Base-by-base conservation (phyloP, 2,329 filamentous ascomycete genomes). In the Neonectria faginata region DNA sequence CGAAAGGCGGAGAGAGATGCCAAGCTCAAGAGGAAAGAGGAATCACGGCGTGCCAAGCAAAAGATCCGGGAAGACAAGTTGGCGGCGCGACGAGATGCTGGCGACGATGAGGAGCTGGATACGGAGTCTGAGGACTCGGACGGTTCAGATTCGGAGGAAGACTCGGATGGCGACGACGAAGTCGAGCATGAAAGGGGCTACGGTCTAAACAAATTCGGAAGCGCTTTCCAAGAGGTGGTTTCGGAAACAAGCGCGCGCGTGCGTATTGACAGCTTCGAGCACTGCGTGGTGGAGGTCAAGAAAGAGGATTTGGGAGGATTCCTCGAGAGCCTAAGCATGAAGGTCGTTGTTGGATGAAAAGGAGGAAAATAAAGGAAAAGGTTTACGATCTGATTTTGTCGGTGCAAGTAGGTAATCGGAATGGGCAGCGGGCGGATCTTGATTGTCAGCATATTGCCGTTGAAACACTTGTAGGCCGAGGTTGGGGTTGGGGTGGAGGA, bases 271-370 rank as follows among this genome's bases (percentile, higher is more conserved):
- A 97, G 92, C 78, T 99, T 99, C 75, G 96, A 99, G 80, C 93
- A 97, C 78, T 97, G 93, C 74, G 96, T 98, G 8, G 94, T 98
- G 51, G 96, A 99, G 78, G 95, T 99, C n/a, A 91, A 91, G 80
- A 97, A 97, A 82, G 96, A 98, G 76, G 96, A 98, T 79, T 81
- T 99, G 29, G 89, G 89, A 16, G 93, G 91, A 0, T 99, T 99
- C 78, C 83, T 99, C 70, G 96, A 99, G 82, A 91, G 91, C 60
- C 79, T 99, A 76, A 97, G 94, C 80, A 91, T 94, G 86, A 97
- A 97, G 85, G 90, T 90, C 61, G 94, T 98, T 18, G 91, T 91
- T 59, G 88, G 88, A 47, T 91, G 76, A 66, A 51, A 27, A 11
- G 20, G n/a, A 52, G 33, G 10, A n/a, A 27, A 31, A 36, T 4